phyloP scores from a whole-genome alignment of 1,139 yeast species.

The Hansenula anomala region DNA sequence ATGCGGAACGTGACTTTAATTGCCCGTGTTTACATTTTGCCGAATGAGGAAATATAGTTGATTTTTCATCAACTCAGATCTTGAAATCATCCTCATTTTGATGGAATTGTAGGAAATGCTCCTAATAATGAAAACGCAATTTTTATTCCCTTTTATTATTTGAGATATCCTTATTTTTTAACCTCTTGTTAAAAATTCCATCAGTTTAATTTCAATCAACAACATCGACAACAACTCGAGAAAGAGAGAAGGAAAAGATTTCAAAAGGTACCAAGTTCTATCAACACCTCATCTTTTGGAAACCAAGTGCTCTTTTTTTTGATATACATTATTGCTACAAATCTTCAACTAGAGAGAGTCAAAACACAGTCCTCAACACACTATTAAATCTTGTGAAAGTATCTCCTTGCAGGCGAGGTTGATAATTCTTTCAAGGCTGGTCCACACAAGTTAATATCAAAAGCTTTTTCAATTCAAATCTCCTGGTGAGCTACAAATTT shows the following conservation, averaged over 20 bases:
- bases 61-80: neutral
- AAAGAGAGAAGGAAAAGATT: too few species aligned
- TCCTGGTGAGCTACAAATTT: neutral
- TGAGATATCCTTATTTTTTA: neutral
- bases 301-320: too few species aligned
- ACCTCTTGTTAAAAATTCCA: neutral
- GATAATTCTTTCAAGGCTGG: constrained; percentile 9
- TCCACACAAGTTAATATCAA: constrained; percentile 4
- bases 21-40: neutral
- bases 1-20: neutral
- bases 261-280: too few species aligned
- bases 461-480: neutral
- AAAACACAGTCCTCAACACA: too few species aligned
- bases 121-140: too few species aligned
- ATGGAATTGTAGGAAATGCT: neutral
- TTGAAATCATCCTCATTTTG: neutral
- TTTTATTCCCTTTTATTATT: neutral
- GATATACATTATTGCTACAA: too few species aligned
- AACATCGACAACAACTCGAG: too few species aligned
- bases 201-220: neutral
- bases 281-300: too few species aligned
- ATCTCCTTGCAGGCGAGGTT: constrained; percentile 9
- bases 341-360: too few species aligned
- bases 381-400: constrained; percentile 6
- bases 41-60: neutral